Evolutionary conservation across 441 rosid genomes (phyloP).

Genomic region (Francoa sonchifolia): DNA sequence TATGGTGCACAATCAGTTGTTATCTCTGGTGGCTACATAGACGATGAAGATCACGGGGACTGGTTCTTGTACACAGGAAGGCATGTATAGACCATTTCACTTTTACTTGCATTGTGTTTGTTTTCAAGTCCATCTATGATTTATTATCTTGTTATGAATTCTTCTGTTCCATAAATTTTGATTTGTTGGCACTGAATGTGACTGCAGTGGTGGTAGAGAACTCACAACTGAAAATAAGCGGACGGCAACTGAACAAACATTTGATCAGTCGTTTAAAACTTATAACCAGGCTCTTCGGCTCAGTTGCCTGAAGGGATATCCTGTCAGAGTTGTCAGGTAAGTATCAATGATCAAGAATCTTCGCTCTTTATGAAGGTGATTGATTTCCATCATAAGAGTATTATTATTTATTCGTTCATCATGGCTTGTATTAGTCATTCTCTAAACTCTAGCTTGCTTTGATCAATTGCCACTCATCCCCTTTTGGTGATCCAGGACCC

Average conservation of each 20-base stretch:
- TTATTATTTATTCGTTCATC: too few species aligned
- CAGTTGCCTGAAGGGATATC: slow-evolving; percentile 67
- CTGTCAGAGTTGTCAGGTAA: slow-evolving; percentile 78
- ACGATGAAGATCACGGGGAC: not conserved
- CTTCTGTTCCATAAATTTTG: too few species aligned
- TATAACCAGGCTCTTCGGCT: slow-evolving; percentile 48
- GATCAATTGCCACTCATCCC: too few species aligned
- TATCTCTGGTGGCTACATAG: not conserved
- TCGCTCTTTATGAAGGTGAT: too few species aligned
- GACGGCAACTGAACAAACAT: slow-evolving; percentile 60
- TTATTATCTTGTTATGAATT: too few species aligned
- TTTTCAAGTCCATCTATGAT: too few species aligned
- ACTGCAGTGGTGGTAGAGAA: slow-evolving; percentile 67
- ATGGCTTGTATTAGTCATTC: too few species aligned
- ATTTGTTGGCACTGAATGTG: slow-evolving; percentile 1
- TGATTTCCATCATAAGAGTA: not conserved
- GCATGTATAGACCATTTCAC: not conserved
- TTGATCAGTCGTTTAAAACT: slow-evolving; percentile 48
- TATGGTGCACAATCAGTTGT: not conserved
- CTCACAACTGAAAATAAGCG: slow-evolving; percentile 63
- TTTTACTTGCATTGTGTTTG: too few species aligned
- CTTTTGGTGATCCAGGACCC: slow-evolving; percentile 32
- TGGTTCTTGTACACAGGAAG: not conserved
- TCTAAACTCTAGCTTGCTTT: too few species aligned
- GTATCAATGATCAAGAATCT: too few species aligned